Conservation (phyloP, 176 grass and related monocot species). For the Bromus sterilis region DNA sequence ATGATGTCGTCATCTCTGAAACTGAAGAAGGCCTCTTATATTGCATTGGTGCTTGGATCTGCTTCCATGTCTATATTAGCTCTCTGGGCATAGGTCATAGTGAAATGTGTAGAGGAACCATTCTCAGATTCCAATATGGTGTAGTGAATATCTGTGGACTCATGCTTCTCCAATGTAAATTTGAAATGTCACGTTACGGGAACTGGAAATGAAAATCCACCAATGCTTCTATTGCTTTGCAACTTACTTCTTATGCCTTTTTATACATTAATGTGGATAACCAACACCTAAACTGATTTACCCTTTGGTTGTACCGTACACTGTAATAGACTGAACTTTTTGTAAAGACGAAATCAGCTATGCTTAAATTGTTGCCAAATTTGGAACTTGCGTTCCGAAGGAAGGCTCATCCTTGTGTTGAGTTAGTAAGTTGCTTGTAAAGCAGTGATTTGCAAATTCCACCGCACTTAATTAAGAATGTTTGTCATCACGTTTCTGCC, state of each 20-base stretch:
- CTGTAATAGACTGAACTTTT: not conserved
- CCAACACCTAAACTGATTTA: not conserved
- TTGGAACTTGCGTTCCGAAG: not conserved
- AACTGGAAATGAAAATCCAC: not conserved
- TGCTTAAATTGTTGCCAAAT: not conserved
- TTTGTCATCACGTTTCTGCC: not conserved
- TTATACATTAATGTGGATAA: not conserved
- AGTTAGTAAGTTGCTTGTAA: not conserved
- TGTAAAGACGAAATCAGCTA: not conserved
- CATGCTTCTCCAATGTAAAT: not conserved
- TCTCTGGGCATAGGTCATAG: slow-evolving; percentile 72
- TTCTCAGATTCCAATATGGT: slow-evolving; percentile 1
- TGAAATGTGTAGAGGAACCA: slow-evolving; percentile 3
- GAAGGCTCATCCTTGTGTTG: not conserved
- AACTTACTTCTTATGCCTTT: not conserved
- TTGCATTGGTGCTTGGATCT: slow-evolving; percentile 84
- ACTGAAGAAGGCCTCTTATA: slow-evolving; percentile 71
- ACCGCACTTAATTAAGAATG: not conserved
- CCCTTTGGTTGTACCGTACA: not conserved
- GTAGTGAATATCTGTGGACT: not conserved
- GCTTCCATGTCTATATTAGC: slow-evolving; percentile 94
- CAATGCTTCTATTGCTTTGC: not conserved
- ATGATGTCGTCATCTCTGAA: slow-evolving; percentile 52
- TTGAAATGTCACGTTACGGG: slow-evolving; percentile 11
- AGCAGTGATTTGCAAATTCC: not conserved